phyloP scores from a whole-genome alignment of 345 rosid genomes.

The Lenwebbia sp. region DNA sequence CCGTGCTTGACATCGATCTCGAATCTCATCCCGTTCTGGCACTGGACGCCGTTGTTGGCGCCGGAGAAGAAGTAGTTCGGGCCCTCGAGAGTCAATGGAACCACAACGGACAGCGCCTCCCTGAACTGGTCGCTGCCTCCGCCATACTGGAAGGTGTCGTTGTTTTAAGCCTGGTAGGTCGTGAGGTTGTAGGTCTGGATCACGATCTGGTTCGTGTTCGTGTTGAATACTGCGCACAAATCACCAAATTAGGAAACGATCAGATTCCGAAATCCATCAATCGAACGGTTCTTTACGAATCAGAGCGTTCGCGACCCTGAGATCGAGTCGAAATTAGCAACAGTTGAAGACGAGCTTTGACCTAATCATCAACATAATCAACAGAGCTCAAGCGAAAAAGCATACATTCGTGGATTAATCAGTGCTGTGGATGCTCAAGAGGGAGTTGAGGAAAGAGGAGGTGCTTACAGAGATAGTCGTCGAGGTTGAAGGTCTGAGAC shows the following conservation, averaged over 20 bases:
- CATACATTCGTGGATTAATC: neutral
- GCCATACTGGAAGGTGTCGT: conserved; percentile 28
- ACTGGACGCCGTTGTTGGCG: conserved; percentile 37
- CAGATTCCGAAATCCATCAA: neutral
- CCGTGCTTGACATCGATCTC: conserved; percentile 40
- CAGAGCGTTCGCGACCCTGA: neutral
- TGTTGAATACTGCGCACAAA: conserved; percentile 27
- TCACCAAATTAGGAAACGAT: neutral
- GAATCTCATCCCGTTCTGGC: conserved; percentile 46
- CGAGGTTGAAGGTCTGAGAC: conserved; percentile 34
- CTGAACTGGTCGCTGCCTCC: conserved; percentile 25
- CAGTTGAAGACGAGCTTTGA: neutral
- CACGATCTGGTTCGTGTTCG: conserved; percentile 46
- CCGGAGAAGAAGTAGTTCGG: conserved; percentile 48
- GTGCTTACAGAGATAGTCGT: conserved; percentile 53
- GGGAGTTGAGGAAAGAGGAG: neutral
- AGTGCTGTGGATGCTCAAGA: neutral
- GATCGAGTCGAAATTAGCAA: neutral
- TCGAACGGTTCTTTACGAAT: neutral
- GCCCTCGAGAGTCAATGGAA: conserved; percentile 39
- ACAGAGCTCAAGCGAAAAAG: neutral
- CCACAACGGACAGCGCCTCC: conserved; percentile 16
- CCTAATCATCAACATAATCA: neutral
- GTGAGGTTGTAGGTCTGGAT: conserved; percentile 44
- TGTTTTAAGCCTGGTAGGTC: conserved; percentile 18